Conservation (phyloP, 75 land plant genomes). For the Pinus albicaulis region DNA sequence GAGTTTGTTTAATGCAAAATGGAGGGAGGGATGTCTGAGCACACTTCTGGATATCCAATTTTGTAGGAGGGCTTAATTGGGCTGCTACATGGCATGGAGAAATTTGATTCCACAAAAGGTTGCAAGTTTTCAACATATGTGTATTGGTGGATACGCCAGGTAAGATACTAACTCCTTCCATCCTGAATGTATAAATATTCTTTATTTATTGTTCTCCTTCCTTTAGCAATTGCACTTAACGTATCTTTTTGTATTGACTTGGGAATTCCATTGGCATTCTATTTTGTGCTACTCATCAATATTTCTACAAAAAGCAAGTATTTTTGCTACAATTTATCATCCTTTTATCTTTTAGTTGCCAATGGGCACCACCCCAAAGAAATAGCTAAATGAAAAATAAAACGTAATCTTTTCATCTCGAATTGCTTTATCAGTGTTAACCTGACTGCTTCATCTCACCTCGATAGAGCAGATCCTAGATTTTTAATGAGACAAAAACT, state of each 20-base stretch:
- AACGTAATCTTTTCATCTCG: not conserved
- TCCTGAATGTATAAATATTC: not conserved
- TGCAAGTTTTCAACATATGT: conserved; percentile 92
- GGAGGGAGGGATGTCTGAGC: not conserved
- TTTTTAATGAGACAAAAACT: not conserved
- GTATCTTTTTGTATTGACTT: not conserved
- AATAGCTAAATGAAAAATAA: not conserved
- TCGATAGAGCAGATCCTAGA: not conserved
- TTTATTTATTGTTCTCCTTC: not conserved
- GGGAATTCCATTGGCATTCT: not conserved
- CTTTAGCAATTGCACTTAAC: not conserved
- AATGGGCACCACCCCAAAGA: not conserved
- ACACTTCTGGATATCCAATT: conserved; percentile 5
- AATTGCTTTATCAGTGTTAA: not conserved
- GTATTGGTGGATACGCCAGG: conserved; percentile 99
- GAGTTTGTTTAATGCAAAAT: not conserved
- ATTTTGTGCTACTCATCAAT: not conserved
- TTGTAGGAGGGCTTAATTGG: conserved; percentile 89
- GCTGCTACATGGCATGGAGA: conserved; percentile 82
- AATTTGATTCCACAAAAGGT: conserved; percentile 91
- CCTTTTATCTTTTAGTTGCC: not conserved
- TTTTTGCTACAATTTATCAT: not conserved
- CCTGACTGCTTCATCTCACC: not conserved
- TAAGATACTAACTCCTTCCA: conserved; percentile 8
- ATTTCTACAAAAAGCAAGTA: not conserved